A percentile compares a stretch with the other conserved stretches of the same genome.
phyloP scores from a whole-genome alignment of 108 stramenopile genomes.

The Asterionellopsis glacialis region DNA sequence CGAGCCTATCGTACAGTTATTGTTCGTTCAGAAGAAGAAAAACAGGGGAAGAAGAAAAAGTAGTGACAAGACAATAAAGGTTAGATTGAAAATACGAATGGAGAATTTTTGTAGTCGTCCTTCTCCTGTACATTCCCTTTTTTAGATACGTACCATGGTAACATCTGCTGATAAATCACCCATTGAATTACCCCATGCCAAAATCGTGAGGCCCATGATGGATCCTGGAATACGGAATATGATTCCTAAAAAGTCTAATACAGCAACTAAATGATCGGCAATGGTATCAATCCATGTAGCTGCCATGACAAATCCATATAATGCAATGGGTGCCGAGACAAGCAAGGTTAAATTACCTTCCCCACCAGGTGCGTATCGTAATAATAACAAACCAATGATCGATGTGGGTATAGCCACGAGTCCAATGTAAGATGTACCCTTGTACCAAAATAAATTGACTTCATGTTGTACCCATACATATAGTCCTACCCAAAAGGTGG shows the following conservation, averaged over 20 bases:
- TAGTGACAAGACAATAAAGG: no score
- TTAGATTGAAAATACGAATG: no score
- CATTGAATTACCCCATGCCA: conserved; percentile 94
- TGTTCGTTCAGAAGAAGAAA: no score
- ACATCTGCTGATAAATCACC: conserved; percentile 92
- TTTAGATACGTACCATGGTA: conserved; percentile 62
- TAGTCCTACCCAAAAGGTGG: conserved; percentile 69
- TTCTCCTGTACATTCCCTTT: no score
- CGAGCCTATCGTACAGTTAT: no score
- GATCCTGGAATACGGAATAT: conserved; percentile 70
- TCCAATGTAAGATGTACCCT: conserved; percentile 12
- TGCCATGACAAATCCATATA: conserved; percentile 84
- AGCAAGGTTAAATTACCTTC: conserved; percentile 68
- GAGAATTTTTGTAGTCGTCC: no score
- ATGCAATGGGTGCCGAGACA: conserved; percentile 71
- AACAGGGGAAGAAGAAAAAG: no score
- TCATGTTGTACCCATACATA: conserved; percentile 59
- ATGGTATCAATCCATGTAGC: conserved; percentile 94
- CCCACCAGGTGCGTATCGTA: conserved; percentile 72
- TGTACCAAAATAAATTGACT: conserved; percentile 29
- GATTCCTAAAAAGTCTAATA: conserved; percentile 83
- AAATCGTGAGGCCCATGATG: conserved; percentile 89
- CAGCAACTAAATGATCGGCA: conserved; percentile 86
- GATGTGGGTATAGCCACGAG: conserved; percentile 21
- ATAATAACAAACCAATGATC: conserved; percentile 28